These are phyloP conservation scores for Talaromyces pinophilus DNA, from an alignment of 2,329 filamentous ascomycete genomes.

Conservation along the genomic window DNA sequence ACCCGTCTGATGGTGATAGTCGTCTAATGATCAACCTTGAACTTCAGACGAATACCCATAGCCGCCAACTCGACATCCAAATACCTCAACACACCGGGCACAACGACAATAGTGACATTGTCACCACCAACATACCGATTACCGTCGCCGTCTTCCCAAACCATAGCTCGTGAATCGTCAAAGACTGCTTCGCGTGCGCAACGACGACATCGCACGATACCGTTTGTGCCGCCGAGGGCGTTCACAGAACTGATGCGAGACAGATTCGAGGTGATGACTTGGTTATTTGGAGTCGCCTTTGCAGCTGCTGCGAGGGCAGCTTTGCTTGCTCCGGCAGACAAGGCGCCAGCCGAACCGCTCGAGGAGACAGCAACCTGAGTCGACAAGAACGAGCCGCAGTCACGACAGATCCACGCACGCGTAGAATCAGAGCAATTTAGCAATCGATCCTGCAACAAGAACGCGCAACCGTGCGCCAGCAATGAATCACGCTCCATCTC, in stretches of 20 bases:
- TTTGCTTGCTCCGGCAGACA: slow-evolving; percentile 28
- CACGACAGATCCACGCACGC: slow-evolving; percentile 83
- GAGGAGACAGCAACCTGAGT: slow-evolving; percentile 61
- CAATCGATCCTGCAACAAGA: slow-evolving; percentile 89
- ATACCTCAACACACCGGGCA: slow-evolving; percentile 89
- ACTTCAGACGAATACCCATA: slow-evolving; percentile 96
- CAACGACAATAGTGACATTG: slow-evolving; percentile 85
- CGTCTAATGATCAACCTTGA: slow-evolving; percentile 64
- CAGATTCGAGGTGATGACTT: slow-evolving; percentile 13
- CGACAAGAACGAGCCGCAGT: slow-evolving; percentile 86
- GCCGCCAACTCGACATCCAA: slow-evolving; percentile 92
- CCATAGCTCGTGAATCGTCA: slow-evolving; percentile 67
- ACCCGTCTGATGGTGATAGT: no score
- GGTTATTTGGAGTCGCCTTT: slow-evolving; percentile 35
- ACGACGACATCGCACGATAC: slow-evolving; percentile 73
- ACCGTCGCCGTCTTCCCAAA: slow-evolving; percentile 90
- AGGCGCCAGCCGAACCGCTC: slow-evolving; percentile 30
- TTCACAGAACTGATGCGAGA: slow-evolving; percentile 55
- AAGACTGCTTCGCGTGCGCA: slow-evolving; percentile 68
- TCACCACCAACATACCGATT: slow-evolving; percentile 83
- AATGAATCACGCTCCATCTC: slow-evolving; percentile 98
- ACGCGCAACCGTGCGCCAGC: slow-evolving; percentile 91
- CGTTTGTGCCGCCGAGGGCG: slow-evolving; percentile 60
- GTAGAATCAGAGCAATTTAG: slow-evolving; percentile 97
- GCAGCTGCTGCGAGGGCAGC: slow-evolving; percentile 34